A percentile compares a stretch with the other conserved stretches of the same genome.
phyloP scores from a whole-genome alignment of 2,329 filamentous ascomycete genomes.

The Pseudopyrenochaeta lycopersici region DNA sequence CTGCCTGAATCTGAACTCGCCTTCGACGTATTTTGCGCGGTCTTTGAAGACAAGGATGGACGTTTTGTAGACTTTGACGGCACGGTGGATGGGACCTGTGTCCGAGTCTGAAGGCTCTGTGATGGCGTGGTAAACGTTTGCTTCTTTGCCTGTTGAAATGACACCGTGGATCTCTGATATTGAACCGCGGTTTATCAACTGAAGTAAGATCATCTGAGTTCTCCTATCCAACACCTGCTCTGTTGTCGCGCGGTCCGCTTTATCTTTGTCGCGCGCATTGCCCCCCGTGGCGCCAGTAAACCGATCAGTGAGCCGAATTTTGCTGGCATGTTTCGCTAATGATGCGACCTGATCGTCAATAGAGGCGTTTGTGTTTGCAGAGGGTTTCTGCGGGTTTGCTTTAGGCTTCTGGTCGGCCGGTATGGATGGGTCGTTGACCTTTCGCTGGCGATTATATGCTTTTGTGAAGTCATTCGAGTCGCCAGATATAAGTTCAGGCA shows the following conservation, averaged over 20 bases:
- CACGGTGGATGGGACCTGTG: constrained; percentile 70
- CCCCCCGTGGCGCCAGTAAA: constrained; percentile 62
- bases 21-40: constrained; percentile 92
- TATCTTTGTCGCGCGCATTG: constrained; percentile 72
- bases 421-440: constrained; percentile 65
- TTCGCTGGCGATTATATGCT: constrained; percentile 85
- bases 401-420: constrained; percentile 68
- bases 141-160: constrained; percentile 95
- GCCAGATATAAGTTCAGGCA: constrained; percentile 64
- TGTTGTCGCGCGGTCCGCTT: constrained; percentile 89
- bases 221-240: constrained; percentile 95
- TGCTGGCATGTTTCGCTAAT: constrained; percentile 84
- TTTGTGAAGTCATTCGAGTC: constrained; percentile 78
- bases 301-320: constrained; percentile 78
- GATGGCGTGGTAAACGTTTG: constrained; percentile 95
- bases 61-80: constrained; percentile 99
- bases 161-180: constrained; percentile 94
- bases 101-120: constrained; percentile 62
- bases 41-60: constrained; percentile 98
- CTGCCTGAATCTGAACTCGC: constrained; percentile 89
- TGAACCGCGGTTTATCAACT: constrained; percentile 92
- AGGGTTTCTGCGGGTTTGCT: constrained; percentile 74
- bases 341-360: constrained; percentile 88
- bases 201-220: constrained; percentile 92
- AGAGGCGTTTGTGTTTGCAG: constrained; percentile 78